Conservation (phyloP, 192 early-diverging fungal genomes). For the Backusella liffmaniae region DNA sequence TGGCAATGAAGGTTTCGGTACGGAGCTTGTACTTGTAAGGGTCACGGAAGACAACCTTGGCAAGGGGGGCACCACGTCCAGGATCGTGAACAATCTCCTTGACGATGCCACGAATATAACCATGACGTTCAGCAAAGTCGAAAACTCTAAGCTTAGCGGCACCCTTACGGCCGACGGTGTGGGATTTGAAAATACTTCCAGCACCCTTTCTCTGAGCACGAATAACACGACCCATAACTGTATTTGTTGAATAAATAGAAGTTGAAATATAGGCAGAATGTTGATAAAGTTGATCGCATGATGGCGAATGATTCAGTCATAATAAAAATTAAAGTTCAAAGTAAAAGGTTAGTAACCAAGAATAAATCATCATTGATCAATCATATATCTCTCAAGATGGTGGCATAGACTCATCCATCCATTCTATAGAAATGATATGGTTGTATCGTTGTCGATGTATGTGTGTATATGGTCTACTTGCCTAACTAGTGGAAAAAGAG, state of each 20-base stretch:
- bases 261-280: background rate
- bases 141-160: slow-evolving; percentile 93
- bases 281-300: background rate
- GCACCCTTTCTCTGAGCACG: slow-evolving; percentile 94
- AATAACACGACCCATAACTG: slow-evolving; percentile 96
- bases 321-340: background rate
- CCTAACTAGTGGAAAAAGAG: slow-evolving; percentile 10
- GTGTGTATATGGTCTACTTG: background rate
- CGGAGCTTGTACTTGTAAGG: slow-evolving; percentile 69
- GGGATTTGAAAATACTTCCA: slow-evolving; percentile 98
- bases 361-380: background rate
- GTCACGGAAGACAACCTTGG: slow-evolving; percentile 59
- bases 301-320: background rate
- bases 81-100: slow-evolving; percentile 99
- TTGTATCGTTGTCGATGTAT: background rate
- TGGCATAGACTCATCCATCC: background rate
- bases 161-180: slow-evolving; percentile 90
- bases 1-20: too few relatives aligned
- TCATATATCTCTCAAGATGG: background rate
- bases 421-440: background rate
- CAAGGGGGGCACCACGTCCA: slow-evolving; percentile 95
- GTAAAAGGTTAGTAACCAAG: background rate
- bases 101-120: slow-evolving; percentile 96
- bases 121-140: slow-evolving; percentile 96
- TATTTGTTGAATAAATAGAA: background rate